phyloP scores from a whole-genome alignment of 345 rosid species.

The Theobroma cacao region DNA sequence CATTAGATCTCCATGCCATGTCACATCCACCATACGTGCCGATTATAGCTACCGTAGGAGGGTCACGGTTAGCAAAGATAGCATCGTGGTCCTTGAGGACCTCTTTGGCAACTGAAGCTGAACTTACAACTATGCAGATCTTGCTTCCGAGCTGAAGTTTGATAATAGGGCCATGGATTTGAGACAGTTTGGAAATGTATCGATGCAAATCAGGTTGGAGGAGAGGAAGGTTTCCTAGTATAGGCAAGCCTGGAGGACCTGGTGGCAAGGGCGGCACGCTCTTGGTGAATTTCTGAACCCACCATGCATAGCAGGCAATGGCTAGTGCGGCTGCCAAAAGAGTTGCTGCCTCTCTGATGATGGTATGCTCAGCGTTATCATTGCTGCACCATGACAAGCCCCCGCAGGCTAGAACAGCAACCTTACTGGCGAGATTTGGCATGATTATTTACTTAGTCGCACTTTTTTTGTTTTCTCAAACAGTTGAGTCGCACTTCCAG shows the following conservation, averaged over 20 bases:
- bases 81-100: slow-evolving; percentile 38
- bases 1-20: slow-evolving; percentile 32
- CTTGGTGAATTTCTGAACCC: slow-evolving; percentile 2
- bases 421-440: background rate
- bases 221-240: slow-evolving; percentile 37
- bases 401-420: background rate
- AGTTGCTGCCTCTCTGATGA: background rate
- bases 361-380: background rate
- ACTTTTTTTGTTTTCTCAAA: no score
- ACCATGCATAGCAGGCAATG: background rate
- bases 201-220: slow-evolving; percentile 29
- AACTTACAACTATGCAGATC: slow-evolving; percentile 28
- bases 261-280: slow-evolving; percentile 7
- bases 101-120: slow-evolving; percentile 31
- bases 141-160: slow-evolving; percentile 37
- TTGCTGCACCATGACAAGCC: background rate
- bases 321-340: background rate
- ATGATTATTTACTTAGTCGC: background rate
- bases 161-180: slow-evolving; percentile 25
- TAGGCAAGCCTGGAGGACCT: slow-evolving; percentile 36
- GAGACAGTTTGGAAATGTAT: background rate
- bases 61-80: slow-evolving; percentile 38
- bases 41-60: slow-evolving; percentile 21
- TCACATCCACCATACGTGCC: slow-evolving; percentile 32
- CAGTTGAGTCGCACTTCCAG: no score